Base-by-base conservation (phyloP, 352 stramenopile genomes). In the Stramenopiles sp. region DNA sequence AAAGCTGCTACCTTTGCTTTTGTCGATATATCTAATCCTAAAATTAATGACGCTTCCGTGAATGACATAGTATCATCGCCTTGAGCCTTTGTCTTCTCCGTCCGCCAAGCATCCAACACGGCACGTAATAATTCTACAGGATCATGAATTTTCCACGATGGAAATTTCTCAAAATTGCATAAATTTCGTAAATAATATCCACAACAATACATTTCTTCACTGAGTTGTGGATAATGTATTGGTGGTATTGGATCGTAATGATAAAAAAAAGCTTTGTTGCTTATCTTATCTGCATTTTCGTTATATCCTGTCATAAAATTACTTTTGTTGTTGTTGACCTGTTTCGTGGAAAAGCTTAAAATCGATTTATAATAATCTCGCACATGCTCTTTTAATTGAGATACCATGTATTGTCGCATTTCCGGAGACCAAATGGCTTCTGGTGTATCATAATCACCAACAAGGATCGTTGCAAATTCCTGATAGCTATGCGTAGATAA, bases 401-500 rank as follows among this genome's bases (percentile, higher is more conserved):
- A 85, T 31, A 94, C 88, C 0, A 98, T 81, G 78, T 95, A 87
- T 27, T 87, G 86, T 6, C 92, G 86, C 94, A 98, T 97, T 0
- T 90, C 85, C n/a, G 84, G 80, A 80, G 86, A 95, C 94, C 94
- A 98, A 81, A 98, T 93, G 0, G 98, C 92, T 63, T 94, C 86
- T 27, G 93, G 91, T 0, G 92, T 96, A 73, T 90, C 83, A 27
- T 89, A 86, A 32, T 92, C 86, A 23, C 90, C 87, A 32, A 87
- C 32, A 78, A 97, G 97, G 1, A 96, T 83, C 30, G 95, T 86
- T 0, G 88, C 86, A 81, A 98, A 98, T 43, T 87, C 86, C 43
- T 90, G 84, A 0, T 87, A 81, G 1, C 87, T 90, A 33, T 90
- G 86, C n/a, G 83, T 89, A 0, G 92, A 86, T 0, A 98, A 85